Conservation (phyloP, 2,329 filamentous ascomycete genomes). For the Trichoderma semiorbis region DNA sequence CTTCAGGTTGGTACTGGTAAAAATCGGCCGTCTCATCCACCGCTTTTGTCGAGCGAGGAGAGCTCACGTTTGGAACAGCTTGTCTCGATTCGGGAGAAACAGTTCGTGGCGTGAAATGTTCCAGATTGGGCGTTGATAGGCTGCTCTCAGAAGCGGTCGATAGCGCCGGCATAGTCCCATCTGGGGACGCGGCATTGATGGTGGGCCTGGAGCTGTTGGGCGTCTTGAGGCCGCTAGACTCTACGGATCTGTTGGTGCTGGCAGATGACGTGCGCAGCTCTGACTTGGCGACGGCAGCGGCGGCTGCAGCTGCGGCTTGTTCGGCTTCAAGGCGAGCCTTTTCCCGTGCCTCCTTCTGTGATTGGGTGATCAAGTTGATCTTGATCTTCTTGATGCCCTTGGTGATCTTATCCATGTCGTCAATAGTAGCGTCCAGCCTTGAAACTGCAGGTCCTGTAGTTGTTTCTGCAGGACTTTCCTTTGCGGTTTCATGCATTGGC, state of each 20-base stretch:
- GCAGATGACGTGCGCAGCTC: background rate
- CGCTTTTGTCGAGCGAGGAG: constrained; percentile 30
- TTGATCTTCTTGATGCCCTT: constrained; percentile 61
- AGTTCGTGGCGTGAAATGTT: constrained; percentile 23
- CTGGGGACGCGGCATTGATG: background rate
- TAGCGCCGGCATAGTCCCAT: constrained; percentile 23
- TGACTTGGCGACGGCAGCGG: background rate
- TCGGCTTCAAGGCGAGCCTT: constrained; percentile 28
- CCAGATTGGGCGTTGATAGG: constrained; percentile 26
- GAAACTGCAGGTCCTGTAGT: constrained; percentile 13
- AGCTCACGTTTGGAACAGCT: constrained; percentile 28
- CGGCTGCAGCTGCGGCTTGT: constrained; percentile 6
- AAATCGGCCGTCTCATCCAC: constrained; percentile 33
- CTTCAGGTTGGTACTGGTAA: constrained; percentile 56
- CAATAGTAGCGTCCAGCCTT: constrained; percentile 20
- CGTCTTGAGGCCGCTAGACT: constrained; percentile 6
- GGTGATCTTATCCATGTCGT: constrained; percentile 54
- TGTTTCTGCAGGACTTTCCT: constrained; percentile 27
- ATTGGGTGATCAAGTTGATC: constrained; percentile 58
- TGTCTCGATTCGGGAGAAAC: constrained; percentile 25
- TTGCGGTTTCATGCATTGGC: constrained; percentile 37
- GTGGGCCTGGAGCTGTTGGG: background rate
- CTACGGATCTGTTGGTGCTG: constrained; percentile 1
- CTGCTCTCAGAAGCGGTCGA: constrained; percentile 23
- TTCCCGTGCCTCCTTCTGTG: constrained; percentile 54